Base-by-base conservation (phyloP, 306 rosid genomes). In the Potentilla sterilis region DNA sequence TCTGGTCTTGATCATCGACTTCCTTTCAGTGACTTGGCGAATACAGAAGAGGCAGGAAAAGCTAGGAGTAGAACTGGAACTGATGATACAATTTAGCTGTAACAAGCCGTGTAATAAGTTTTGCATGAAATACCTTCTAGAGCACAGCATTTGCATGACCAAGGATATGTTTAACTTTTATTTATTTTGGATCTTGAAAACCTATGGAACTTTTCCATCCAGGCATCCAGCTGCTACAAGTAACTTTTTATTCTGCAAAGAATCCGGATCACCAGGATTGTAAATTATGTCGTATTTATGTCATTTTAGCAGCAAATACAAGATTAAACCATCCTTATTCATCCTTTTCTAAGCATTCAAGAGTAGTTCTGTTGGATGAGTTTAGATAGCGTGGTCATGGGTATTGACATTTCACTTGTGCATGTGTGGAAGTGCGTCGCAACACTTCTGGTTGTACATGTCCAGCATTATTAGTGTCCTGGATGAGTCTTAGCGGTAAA, bases 1-100 rank as follows among this genome's bases (percentile, higher is more conserved):
- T 47, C 92, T 24, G 88, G 76, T 78, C 86, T 77, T 59, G 92
- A 86, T 46, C 87, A 80, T 40, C 88, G 82, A 81, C 77, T 73
- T 61, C 70, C 86, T 75, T 86, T 69, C 47, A 37, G 81, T 72
- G 74, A 81, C 83, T 73, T 82, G 22, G 84, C 72, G 69, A 73
- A 70, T 76, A 69, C 66, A 32, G 87, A 85, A 64, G 79, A 82
- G 37, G 81, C 75, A 40, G 93, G 85, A 79, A 46, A 80, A 81
- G 83, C 82, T 55, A 88, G 86, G 70, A 86, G 77, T 78, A 81
- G 78, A 81, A 82, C 74, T 74, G 81, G 82, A 80, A 79, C 80
- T 76, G 87, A 82, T 55, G 59, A 72, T 9, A 18, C 84, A 34
- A 61, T 87, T 79, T 84, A 79, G 85, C 92, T 1, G 32, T 46